Percentiles rank a stretch among this genome's conserved stretches.
phyloP scores from a whole-genome alignment of 495 filamentous ascomycete genomes.

The Lindgomyces ingoldianus region DNA sequence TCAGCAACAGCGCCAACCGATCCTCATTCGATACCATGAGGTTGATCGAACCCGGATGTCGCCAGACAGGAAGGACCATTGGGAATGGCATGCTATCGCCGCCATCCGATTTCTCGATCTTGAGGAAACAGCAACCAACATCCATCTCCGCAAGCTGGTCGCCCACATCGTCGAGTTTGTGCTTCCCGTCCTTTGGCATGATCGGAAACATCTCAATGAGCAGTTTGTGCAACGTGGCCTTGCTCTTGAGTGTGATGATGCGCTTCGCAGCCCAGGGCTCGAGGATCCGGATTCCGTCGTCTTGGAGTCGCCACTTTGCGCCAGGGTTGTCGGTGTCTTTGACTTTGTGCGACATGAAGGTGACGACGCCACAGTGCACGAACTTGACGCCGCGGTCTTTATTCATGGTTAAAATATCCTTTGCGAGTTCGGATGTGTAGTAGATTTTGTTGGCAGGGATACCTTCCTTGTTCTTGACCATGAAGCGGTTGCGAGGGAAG shows the following conservation, averaged over 20 bases:
- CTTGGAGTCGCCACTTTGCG: constrained; percentile 83
- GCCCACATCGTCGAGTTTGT: constrained; percentile 81
- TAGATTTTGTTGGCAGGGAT: constrained; percentile 86
- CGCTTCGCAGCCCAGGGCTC: constrained; percentile 80
- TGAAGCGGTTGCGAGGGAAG: constrained; percentile 88
- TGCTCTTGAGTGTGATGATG: constrained; percentile 70
- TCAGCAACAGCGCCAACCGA: constrained; percentile 82
- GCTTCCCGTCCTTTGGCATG: constrained; percentile 66
- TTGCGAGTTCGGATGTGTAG: constrained; percentile 84
- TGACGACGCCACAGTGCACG: constrained; percentile 93
- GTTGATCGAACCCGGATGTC: constrained; percentile 81
- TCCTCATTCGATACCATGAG: constrained; percentile 98
- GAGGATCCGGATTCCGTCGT: constrained; percentile 82
- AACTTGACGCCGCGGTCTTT: constrained; percentile 91
- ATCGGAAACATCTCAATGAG: constrained; percentile 96
- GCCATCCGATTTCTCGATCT: constrained; percentile 68
- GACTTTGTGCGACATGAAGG: constrained; percentile 96
- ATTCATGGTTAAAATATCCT: constrained; percentile 77
- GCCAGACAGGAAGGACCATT: constrained; percentile 90
- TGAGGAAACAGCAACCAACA: constrained; percentile 89
- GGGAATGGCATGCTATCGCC: constrained; percentile 73
- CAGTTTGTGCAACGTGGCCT: constrained; percentile 73
- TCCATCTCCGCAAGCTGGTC: constrained; percentile 74
- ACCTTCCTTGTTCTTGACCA: constrained; percentile 89
- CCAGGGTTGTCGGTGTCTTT: constrained; percentile 77